Conservation (phyloP, 495 filamentous ascomycete genomes). For the Viridothelium virens region DNA sequence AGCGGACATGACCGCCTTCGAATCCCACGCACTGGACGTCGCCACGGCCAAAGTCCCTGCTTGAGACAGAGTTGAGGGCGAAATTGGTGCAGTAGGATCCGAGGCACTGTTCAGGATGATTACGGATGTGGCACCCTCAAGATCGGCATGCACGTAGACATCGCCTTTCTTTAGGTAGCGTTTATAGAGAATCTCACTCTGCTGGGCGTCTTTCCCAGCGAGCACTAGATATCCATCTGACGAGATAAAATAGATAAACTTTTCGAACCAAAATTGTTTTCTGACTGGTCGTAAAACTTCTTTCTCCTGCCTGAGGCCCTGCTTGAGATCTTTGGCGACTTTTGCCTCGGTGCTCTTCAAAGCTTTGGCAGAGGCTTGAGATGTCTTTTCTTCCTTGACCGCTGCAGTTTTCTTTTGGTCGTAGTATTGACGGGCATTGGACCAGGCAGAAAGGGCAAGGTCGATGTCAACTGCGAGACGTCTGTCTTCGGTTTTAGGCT, state of each 20-base stretch:
- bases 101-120: constrained; percentile 77
- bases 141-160: constrained; percentile 82
- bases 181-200: constrained; percentile 84
- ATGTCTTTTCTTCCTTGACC: constrained; percentile 77
- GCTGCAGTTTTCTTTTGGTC: constrained; percentile 76
- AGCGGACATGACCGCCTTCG: constrained; percentile 86
- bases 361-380: constrained; percentile 72
- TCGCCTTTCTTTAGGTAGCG: constrained; percentile 81
- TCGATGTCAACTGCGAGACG: constrained; percentile 72
- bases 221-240: constrained; percentile 93
- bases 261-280: constrained; percentile 88
- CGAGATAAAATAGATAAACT: constrained; percentile 89
- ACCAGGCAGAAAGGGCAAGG: constrained; percentile 70
- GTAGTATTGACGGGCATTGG: constrained; percentile 87
- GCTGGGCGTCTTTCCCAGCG: constrained; percentile 76
- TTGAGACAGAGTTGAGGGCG: constrained; percentile 84
- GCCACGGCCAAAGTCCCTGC: constrained; percentile 77
- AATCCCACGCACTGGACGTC: constrained; percentile 86
- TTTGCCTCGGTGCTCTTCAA: constrained; percentile 86
- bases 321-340: constrained; percentile 74
- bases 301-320: constrained; percentile 85
- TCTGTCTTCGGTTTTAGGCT: constrained; percentile 38
- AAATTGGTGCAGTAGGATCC: constrained; percentile 72
- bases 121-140: constrained; percentile 72
- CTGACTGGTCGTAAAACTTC: constrained; percentile 74